Base-by-base conservation (phyloP, 2,329 filamentous ascomycete species). In the Hypoxylon sp. region DNA sequence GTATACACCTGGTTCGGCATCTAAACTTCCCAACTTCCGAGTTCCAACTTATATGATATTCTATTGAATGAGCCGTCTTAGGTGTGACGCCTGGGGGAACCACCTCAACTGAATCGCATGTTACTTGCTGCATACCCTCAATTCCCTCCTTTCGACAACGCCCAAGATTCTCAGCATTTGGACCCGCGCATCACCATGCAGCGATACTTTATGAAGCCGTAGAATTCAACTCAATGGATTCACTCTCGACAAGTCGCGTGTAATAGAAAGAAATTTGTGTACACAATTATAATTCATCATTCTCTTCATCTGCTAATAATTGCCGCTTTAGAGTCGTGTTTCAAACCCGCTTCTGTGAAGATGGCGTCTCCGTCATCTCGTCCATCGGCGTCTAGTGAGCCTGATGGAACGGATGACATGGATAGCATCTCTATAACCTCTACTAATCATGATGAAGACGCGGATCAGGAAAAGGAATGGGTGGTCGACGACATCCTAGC, bases 361-460 rank as follows among this genome's bases (percentile, higher is more conserved):
- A 71, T 70, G 70, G 53, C 55, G 14, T 45, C 56, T 27, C 52
- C 60, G 27, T 37, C 54, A 43, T 46, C 41, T 16, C 41, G 32
- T 27, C 51, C 59, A 8, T 65, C 62, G 12, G 32, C 63, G 14
- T 54, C 64, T 16, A 37, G 55, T 14, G 53, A 61, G 19, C 48
- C 47, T 16, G 41, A 48, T 48, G 51, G 27, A 29, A 71, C 69
- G 3, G 75, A 77, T 48, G 82, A 85, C 30, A 82, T 87, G 52
- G 81, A 87, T 66, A 74, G 77, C 23, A 83, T 90, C 39, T 90
- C 88, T 1, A 62, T 88, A 43, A 85, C 82, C 0, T 90, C 88
- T 0, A 89, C 85, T 1, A 43, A 67, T 47, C 19, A 55, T 11
- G 71, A 72, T 1, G 59, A 70, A 7, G 67, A 53, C 6, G 59